Percentiles rank a stretch among this genome's conserved stretches.
Evolutionary conservation across 1,284 basidiomycete species (phyloP).

Genomic region (Vanrija humicola): DNA sequence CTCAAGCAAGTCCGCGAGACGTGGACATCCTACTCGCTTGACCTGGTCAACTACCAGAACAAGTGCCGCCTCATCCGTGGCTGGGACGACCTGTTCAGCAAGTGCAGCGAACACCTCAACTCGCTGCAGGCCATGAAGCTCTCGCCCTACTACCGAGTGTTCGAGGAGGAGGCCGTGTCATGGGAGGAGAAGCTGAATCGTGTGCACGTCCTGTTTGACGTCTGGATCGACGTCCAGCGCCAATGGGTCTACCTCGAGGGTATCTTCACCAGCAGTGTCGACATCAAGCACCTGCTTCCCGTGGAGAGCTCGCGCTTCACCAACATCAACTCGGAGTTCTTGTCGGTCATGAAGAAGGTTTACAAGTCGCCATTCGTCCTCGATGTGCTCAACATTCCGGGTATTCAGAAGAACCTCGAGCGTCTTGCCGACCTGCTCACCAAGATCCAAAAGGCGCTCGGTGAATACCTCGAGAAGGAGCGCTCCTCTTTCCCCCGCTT

Average conservation of each 20-base stretch:
- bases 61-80: slow-evolving; percentile 94
- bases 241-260: slow-evolving; percentile 99
- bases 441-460: slow-evolving; percentile 99
- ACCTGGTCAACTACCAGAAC: slow-evolving; percentile 97
- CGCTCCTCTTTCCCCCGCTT: slow-evolving; percentile 97
- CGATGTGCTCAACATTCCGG: slow-evolving; percentile 94
- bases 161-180: slow-evolving; percentile 86
- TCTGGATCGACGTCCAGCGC: slow-evolving; percentile 99
- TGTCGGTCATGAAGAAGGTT: slow-evolving; percentile 98
- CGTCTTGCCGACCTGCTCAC: slow-evolving; percentile 91
- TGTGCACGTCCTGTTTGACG: slow-evolving; percentile 92
- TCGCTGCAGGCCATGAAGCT: slow-evolving; percentile 95
- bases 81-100: slow-evolving; percentile 97
- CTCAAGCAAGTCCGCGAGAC: slow-evolving; percentile 93
- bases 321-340: slow-evolving; percentile 98
- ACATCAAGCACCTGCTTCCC: slow-evolving; percentile 96
- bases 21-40: slow-evolving; percentile 94
- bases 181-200: slow-evolving; percentile 96
- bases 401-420: slow-evolving; percentile 94
- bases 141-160: slow-evolving; percentile 95
- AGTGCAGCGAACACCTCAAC: slow-evolving; percentile 93
- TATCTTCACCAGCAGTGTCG: slow-evolving; percentile 97
- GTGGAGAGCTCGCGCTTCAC: slow-evolving; percentile 96
- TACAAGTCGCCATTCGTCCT: slow-evolving; percentile 97
- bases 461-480: slow-evolving; percentile 97